Percentiles rank a stretch among this genome's conserved stretches.
These are phyloP conservation scores for Psilocybe subaeruginosa DNA, from an alignment of 768 basidiomycete species.

Conservation along the genomic window DNA sequence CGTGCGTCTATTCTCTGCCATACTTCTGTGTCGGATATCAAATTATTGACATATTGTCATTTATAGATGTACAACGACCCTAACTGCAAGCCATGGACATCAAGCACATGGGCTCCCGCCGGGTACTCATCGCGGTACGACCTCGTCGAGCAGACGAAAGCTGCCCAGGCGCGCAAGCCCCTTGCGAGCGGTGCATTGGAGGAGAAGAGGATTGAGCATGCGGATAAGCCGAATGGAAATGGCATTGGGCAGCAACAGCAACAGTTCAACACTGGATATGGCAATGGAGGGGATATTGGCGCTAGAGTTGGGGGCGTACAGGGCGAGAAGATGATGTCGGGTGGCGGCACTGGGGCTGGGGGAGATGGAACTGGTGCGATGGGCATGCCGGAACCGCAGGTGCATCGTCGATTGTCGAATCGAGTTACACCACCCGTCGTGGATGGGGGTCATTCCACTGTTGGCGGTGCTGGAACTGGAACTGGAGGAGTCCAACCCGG, in stretches of 20 bases:
- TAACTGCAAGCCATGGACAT: constrained; percentile 68
- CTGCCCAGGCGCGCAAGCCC: constrained; percentile 36
- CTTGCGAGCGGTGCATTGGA: constrained; percentile 23
- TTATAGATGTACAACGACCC: constrained; percentile 67
- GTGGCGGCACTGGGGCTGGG: background rate
- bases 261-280: background rate
- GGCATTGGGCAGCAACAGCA: too few species aligned
- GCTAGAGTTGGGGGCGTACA: background rate
- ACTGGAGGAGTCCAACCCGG: background rate
- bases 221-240: background rate
- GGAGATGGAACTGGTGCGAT: background rate
- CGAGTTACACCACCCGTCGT: background rate
- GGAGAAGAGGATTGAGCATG: constrained; percentile 26
- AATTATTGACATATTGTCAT: background rate
- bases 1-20: constrained; percentile 30
- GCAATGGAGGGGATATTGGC: background rate
- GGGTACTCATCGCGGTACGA: constrained; percentile 53
- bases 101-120: constrained; percentile 58
- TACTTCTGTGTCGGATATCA: background rate
- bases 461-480: background rate
- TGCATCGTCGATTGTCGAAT: background rate
- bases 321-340: background rate
- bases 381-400: background rate
- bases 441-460: background rate
- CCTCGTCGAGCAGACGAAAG: constrained; percentile 44